Evolutionary conservation across 176 grass and related monocot species (phyloP).

Genomic region (Saccharum spontaneum): DNA sequence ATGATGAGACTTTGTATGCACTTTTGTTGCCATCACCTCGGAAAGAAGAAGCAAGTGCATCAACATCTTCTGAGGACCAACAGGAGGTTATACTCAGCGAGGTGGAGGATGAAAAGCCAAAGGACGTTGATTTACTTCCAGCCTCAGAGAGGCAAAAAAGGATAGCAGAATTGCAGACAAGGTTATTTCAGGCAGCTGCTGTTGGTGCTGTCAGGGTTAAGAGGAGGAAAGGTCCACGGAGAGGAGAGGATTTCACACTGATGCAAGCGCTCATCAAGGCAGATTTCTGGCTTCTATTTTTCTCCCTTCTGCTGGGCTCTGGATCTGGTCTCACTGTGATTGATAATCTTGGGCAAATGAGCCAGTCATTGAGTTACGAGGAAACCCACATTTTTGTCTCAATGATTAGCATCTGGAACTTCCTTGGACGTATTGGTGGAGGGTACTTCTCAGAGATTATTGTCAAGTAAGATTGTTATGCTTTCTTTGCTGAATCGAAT

Average conservation of each 20-base stretch:
- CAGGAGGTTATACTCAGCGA: slow-evolving; percentile 89
- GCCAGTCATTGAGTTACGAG: slow-evolving; percentile 70
- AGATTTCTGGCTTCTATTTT: slow-evolving; percentile 90
- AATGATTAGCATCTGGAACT: slow-evolving; percentile 97
- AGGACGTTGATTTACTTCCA: slow-evolving; percentile 85
- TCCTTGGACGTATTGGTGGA: slow-evolving; percentile 83
- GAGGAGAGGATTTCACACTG: slow-evolving; percentile 90
- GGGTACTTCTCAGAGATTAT: slow-evolving; percentile 92
- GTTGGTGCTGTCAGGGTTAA: slow-evolving; percentile 81
- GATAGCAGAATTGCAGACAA: slow-evolving; percentile 80
- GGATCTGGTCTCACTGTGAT: slow-evolving; percentile 91
- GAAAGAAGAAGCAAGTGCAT: slow-evolving; percentile 50
- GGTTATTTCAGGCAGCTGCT: slow-evolving; percentile 75
- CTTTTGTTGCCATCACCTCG: slow-evolving; percentile 48
- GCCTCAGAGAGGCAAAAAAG: slow-evolving; percentile 81
- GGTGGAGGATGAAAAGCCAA: slow-evolving; percentile 81
- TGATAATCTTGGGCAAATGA: slow-evolving; percentile 96
- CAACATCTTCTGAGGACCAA: slow-evolving; percentile 37
- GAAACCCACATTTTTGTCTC: slow-evolving; percentile 87
- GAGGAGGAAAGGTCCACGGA: slow-evolving; percentile 63
- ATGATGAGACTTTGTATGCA: slow-evolving; percentile 33
- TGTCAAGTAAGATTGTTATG: slow-evolving; percentile 60
- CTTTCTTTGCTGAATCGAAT: slow-evolving; percentile 23
- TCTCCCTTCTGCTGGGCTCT: slow-evolving; percentile 78
- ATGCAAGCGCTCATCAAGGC: slow-evolving; percentile 87